Base-by-base conservation (phyloP, 345 rosid genomes). In the Eucalyptus curtisii region DNA sequence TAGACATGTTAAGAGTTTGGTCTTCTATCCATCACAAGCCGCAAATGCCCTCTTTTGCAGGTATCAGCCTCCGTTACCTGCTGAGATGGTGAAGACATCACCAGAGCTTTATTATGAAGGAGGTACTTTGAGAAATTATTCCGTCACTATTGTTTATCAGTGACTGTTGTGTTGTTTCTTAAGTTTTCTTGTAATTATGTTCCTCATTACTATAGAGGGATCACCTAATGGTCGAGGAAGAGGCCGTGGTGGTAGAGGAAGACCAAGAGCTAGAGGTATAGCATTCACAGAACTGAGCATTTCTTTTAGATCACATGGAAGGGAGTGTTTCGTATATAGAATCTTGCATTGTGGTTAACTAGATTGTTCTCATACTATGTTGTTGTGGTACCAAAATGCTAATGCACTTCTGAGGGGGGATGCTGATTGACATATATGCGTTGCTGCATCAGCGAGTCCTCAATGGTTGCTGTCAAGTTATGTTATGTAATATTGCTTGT, bases 1-100 rank as follows among this genome's bases (percentile, higher is more conserved):
- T n/a, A 17, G 57, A 49, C 24, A 50, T 86, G 37, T 66, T 37
- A 61, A n/a, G n/a, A 30, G 61, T 30, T 13, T 85, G 47, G 31
- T 33, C 47, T 30, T 76, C 37, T 15, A 24, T 55, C 33, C 30
- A 86, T 87, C 27, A 25, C 48, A 19, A 79, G 59, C 90, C 10
- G 85, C 88, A 37, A 87, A 48, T 88, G 61, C n/a, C 85, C 81
- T 49, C n/a, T 59, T 64, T 33, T 93, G 85, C 90, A 96, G 99
- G 91, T 96, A 96, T 90, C 98, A 96, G 92, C 91, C 91, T 90
- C 98, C 99, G 3, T 90, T 96, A 89, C 96, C 97, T 44, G 89
- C 92, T 76, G 98, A 97, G 50, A 88, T 90, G 92, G 97, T 96
- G 92, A 97, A 92, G 91, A 87, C 93, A 82, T 90, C 87, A 13